Evolutionary conservation across 1,284 basidiomycete genomes (phyloP).

Genomic region (Marasmius fiardii): DNA sequence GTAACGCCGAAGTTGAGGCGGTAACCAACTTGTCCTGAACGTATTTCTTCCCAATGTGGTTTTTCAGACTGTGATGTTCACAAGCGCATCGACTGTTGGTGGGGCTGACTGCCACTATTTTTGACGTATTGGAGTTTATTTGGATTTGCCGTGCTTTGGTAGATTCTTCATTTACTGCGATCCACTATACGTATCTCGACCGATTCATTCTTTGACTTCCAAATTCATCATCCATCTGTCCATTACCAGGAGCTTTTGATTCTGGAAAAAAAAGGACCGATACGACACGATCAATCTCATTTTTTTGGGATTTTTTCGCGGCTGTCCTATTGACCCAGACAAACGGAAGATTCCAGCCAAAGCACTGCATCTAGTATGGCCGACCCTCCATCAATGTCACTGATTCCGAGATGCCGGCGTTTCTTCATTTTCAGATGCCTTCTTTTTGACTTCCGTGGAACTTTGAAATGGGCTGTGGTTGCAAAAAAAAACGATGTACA

Average conservation of each 20-base stretch:
- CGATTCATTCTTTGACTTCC: slow-evolving; percentile 44
- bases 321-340: slow-evolving; percentile 55
- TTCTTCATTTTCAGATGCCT: no score
- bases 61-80: slow-evolving; percentile 78
- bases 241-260: neutral
- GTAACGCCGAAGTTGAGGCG: slow-evolving; percentile 75
- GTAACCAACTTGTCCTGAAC: slow-evolving; percentile 72
- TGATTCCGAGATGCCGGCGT: slow-evolving; percentile 7
- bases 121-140: neutral
- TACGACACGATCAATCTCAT: slow-evolving; percentile 72
- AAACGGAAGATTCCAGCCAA: slow-evolving; percentile 52
- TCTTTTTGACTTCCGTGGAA: no score
- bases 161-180: slow-evolving; percentile 78
- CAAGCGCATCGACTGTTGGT: slow-evolving; percentile 64
- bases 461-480: no score
- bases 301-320: slow-evolving; percentile 65
- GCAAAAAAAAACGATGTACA: no score
- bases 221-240: neutral
- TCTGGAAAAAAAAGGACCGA: slow-evolving; percentile 62
- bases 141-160: slow-evolving; percentile 38
- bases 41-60: slow-evolving; percentile 86
- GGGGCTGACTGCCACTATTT: slow-evolving; percentile 16
- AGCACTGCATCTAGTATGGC: slow-evolving; percentile 69
- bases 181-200: slow-evolving; percentile 71
- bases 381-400: slow-evolving; percentile 60